These are phyloP conservation scores for Capillidium rhysosporum DNA, from an alignment of 371 early-diverging fungal species.

Conservation along the genomic window DNA sequence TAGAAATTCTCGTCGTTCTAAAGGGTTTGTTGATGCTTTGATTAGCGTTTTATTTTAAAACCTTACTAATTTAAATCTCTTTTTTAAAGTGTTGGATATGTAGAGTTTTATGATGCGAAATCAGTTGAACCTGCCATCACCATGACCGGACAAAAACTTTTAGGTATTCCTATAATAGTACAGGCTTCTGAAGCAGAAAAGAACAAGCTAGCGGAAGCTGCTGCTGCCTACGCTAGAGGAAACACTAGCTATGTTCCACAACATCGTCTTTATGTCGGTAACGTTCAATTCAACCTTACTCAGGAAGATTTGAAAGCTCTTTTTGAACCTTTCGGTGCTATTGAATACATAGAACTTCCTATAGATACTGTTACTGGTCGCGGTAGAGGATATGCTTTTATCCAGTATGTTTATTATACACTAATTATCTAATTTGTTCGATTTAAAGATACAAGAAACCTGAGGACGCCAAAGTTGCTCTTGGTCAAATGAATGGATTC, in stretches of 20 bases:
- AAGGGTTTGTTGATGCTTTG: slow-evolving; percentile 47
- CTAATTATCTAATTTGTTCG: neutral
- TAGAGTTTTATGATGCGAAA: slow-evolving; percentile 80
- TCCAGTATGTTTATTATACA: slow-evolving; percentile 33
- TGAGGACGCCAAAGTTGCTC: slow-evolving; percentile 59
- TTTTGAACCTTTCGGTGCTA: slow-evolving; percentile 72
- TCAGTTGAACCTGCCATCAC: slow-evolving; percentile 66
- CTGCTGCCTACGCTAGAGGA: neutral
- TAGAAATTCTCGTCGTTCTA: slow-evolving; percentile 67
- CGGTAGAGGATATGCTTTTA: slow-evolving; percentile 74
- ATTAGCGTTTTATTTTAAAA: too few relatives aligned
- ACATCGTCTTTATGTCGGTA: slow-evolving; percentile 62
- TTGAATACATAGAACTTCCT: slow-evolving; percentile 66
- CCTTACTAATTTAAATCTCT: neutral
- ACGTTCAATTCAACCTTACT: slow-evolving; percentile 56
- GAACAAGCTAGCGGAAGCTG: slow-evolving; percentile 45
- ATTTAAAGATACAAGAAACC: slow-evolving; percentile 40
- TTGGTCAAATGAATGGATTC: slow-evolving; percentile 71
- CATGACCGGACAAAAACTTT: slow-evolving; percentile 71
- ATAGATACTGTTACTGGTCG: slow-evolving; percentile 62
- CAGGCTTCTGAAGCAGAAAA: slow-evolving; percentile 85
- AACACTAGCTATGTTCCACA: slow-evolving; percentile 22
- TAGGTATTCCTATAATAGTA: slow-evolving; percentile 87
- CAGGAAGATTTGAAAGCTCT: slow-evolving; percentile 64
- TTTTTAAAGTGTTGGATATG: slow-evolving; percentile 46